A percentile compares a stretch with the other conserved stretches of the same genome.
These are phyloP conservation scores for Cryphonectria naterciae DNA, from an alignment of 2,329 filamentous ascomycete genomes.

Conservation along the genomic window DNA sequence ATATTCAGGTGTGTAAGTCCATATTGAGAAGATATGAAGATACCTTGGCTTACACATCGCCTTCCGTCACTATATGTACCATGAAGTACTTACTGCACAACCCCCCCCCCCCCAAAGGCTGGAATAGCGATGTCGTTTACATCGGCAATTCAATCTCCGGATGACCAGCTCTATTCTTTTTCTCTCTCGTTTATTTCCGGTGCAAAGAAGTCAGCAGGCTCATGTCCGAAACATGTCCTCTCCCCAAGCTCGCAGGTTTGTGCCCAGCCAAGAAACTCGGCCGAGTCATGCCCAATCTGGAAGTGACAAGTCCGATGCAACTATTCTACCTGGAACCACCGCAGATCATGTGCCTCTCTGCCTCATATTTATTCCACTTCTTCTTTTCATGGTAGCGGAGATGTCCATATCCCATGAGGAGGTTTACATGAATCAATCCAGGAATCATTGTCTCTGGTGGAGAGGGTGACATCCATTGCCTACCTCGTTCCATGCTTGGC, in stretches of 20 bases:
- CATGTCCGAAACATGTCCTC: too few relatives aligned
- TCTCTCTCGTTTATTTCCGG: background rate
- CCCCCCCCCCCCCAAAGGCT: too few relatives aligned
- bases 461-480: background rate
- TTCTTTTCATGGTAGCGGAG: background rate
- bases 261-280: background rate
- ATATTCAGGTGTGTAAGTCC: too few relatives aligned
- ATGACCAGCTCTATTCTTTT: too few relatives aligned
- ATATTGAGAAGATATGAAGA: background rate
- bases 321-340: background rate
- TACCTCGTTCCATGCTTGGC: background rate
- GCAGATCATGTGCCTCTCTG: background rate
- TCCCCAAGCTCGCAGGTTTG: too few relatives aligned
- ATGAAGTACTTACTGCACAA: too few relatives aligned
- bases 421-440: background rate
- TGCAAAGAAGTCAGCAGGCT: background rate
- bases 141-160: too few relatives aligned
- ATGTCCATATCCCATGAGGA: background rate
- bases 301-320: background rate
- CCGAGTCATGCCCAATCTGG: slow-evolving; percentile 1
- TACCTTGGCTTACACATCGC: background rate
- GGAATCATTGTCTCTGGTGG: background rate
- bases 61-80: too few relatives aligned
- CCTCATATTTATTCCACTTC: background rate
- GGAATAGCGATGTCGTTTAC: too few relatives aligned